Evolutionary conservation across 176 grass and related monocot species (phyloP), one percentile per base, ranked within the genome.

Genomic region (Chloris gayana): DNA sequence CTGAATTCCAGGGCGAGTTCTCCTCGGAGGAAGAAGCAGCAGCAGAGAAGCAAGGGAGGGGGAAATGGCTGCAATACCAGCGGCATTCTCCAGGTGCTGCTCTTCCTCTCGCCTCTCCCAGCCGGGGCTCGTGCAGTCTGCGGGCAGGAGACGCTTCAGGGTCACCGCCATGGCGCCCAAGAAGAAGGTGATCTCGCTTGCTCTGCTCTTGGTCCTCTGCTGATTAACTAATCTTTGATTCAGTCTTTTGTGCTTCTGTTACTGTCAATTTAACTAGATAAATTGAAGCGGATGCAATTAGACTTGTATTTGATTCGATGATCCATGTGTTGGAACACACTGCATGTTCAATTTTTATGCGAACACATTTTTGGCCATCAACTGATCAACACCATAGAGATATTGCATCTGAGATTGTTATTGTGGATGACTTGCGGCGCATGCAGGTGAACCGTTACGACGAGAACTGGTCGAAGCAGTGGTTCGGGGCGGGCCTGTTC

Each of bases 401-500:
- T n/a, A 22, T 5, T 21, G 49, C 18, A 31, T 38, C 22, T 27
- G 9, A 9, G 54, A 25, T 25, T 4, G 54, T 18, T 5, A 4
- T 58, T 24, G 21, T 57, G 21, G 5, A 21, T 54, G 1, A 9
- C 22, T 59, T 59, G 10, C 2, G 1, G 53, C 4, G 50, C 17
- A 19, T 13, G 45, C 72, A 94, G 92, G 95, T 98, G 75, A 98
- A 98, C 84, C 86, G 90, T 18, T 95, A 93, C 66, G 95, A 98
- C 72, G 90, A 91, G n/a, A 81, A 31, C 31, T 98, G 92, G 95
- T 83, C 91, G 78, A 98, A 98, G 84, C 77, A 93, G 84, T 98
- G 95, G 95, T 98, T 86, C 86, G 95, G 95, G 13, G 90, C 95
- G 6, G 95, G 95, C 5, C 60, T 98, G 66, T 98, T 98, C 95